These are phyloP conservation scores for Cymbidium sinense DNA, from an alignment of 106 monocot genomes.

Conservation along the genomic window DNA sequence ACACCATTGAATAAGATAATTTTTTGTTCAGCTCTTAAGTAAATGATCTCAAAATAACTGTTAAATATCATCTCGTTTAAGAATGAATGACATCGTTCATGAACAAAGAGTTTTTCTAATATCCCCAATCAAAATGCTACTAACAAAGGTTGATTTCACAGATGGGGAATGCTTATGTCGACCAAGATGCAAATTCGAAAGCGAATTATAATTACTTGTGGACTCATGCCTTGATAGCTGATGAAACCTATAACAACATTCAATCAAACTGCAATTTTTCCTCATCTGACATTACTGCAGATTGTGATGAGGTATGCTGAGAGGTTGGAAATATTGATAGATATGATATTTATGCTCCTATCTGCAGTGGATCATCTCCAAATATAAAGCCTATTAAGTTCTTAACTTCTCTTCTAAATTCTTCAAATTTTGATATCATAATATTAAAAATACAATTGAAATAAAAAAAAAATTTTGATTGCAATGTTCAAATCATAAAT, in stretches of 20 bases:
- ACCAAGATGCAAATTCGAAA: background rate
- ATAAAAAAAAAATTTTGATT: background rate
- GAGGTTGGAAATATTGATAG: constrained; percentile 9
- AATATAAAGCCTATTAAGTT: background rate
- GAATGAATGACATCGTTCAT: no score
- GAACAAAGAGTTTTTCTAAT: no score
- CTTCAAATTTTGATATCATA: background rate
- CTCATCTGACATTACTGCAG: background rate
- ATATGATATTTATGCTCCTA: constrained; percentile 27
- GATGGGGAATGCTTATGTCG: constrained; percentile 24
- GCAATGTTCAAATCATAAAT: constrained; percentile 2
- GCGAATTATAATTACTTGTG: constrained; percentile 5
- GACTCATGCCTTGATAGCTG: constrained; percentile 24
- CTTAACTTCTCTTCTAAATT: background rate
- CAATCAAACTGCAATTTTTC: constrained; percentile 11
- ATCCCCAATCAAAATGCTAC: no score
- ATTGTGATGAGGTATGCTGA: background rate
- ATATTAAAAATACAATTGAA: background rate
- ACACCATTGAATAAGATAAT: no score
- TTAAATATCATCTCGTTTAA: no score
- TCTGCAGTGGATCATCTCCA: background rate
- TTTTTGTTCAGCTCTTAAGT: no score
- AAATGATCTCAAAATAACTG: no score
- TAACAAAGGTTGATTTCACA: background rate
- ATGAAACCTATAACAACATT: background rate